These are phyloP conservation scores for Fomitopsis schrenkii DNA, from an alignment of 1,284 basidiomycete genomes.

Conservation along the genomic window DNA sequence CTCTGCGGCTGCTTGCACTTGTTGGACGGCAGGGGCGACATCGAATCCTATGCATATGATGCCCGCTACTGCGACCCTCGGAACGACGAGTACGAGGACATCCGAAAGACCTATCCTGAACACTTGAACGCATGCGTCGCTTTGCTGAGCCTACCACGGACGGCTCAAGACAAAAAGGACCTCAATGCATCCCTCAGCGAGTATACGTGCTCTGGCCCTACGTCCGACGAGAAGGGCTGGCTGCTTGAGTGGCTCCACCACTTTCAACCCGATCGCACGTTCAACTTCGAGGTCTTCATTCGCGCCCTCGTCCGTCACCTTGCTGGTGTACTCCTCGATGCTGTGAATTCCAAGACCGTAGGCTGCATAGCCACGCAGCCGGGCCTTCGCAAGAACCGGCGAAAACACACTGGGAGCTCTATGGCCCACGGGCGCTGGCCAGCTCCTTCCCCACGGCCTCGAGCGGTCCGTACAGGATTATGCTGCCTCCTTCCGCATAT, in stretches of 20 bases:
- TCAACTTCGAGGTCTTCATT: neutral
- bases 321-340: neutral
- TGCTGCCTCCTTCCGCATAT: neutral
- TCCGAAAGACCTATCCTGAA: neutral
- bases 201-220: neutral
- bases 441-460: neutral
- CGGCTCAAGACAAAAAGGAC: neutral
- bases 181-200: neutral
- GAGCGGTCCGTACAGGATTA: neutral
- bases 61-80: neutral
- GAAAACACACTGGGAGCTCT: neutral
- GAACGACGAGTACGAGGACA: neutral
- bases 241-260: neutral
- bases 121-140: neutral
- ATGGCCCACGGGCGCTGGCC: neutral
- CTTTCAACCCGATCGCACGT: neutral
- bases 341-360: neutral
- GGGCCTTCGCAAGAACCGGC: neutral
- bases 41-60: neutral
- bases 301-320: neutral
- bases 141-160: neutral
- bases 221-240: neutral
- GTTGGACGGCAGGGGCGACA: neutral
- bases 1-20: neutral
- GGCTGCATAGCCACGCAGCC: neutral